These are phyloP conservation scores for Williopsis jadinii DNA, from an alignment of 1,139 yeast genomes.

Conservation along the genomic window DNA sequence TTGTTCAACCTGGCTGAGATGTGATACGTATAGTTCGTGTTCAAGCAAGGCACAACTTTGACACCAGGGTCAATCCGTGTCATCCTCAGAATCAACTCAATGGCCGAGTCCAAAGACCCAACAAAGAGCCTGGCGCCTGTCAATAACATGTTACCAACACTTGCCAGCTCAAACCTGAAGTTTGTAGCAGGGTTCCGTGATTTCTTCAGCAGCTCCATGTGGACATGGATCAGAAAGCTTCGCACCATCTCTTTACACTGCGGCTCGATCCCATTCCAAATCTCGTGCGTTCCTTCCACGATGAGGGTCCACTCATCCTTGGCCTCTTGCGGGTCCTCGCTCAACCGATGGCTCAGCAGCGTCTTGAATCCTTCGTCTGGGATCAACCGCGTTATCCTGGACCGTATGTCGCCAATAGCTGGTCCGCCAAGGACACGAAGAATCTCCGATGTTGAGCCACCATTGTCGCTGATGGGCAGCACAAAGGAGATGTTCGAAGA, in stretches of 20 bases:
- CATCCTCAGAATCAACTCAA: slow-evolving; percentile 65
- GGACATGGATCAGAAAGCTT: slow-evolving; percentile 72
- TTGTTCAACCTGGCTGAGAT: slow-evolving; percentile 70
- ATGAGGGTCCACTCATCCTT: slow-evolving; percentile 67
- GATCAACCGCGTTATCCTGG: slow-evolving; percentile 70
- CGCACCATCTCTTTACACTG: slow-evolving; percentile 70
- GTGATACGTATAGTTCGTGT: slow-evolving; percentile 80
- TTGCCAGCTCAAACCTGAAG: slow-evolving; percentile 71
- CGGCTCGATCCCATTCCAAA: slow-evolving; percentile 59
- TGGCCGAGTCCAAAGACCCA: slow-evolving; percentile 80
- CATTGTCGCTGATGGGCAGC: slow-evolving; percentile 85
- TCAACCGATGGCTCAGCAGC: slow-evolving; percentile 56
- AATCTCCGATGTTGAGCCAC: slow-evolving; percentile 90
- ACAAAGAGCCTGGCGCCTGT: slow-evolving; percentile 78
- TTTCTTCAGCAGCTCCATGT: slow-evolving; percentile 68
- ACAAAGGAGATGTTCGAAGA: slow-evolving; percentile 49
- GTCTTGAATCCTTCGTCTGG: slow-evolving; percentile 37
- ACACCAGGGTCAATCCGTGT: slow-evolving; percentile 51
- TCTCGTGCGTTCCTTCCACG: slow-evolving; percentile 69
- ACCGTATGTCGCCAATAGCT: slow-evolving; percentile 88
- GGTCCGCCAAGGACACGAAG: slow-evolving; percentile 91
- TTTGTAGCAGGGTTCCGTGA: slow-evolving; percentile 49
- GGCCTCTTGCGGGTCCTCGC: slow-evolving; percentile 47
- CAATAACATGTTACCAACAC: slow-evolving; percentile 76
- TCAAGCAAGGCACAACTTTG: slow-evolving; percentile 72